Evolutionary conservation across 1,284 basidiomycete species (phyloP).

Genomic region (Anthracocystis panici-leucophaei): DNA sequence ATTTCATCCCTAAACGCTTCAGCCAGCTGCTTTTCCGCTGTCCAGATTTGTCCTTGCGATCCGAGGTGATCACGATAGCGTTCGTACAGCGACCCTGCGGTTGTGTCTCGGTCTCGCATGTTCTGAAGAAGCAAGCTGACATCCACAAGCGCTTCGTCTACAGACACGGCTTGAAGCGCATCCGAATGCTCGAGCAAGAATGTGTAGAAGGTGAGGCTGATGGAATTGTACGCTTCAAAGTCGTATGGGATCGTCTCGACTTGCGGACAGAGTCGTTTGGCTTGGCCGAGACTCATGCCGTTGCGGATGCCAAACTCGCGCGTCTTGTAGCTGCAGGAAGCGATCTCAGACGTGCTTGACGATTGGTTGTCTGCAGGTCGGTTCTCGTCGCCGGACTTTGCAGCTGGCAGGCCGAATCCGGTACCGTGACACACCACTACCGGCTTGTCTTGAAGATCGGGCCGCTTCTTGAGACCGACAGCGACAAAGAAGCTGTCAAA

Average conservation of each 20-base stretch:
- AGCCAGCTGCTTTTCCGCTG: slow-evolving; percentile 74
- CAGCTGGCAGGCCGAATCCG: slow-evolving; percentile 26
- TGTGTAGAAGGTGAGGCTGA: slow-evolving; percentile 88
- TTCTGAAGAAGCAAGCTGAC: slow-evolving; percentile 77
- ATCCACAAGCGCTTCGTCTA: slow-evolving; percentile 94
- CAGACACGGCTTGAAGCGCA: slow-evolving; percentile 92
- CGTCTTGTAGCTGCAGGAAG: slow-evolving; percentile 93
- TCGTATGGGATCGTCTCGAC: slow-evolving; percentile 89
- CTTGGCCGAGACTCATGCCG: slow-evolving; percentile 83
- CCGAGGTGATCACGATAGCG: slow-evolving; percentile 36
- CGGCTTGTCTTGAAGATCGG: slow-evolving; percentile 73
- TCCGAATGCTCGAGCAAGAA: slow-evolving; percentile 89
- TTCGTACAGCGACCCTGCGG: slow-evolving; percentile 22
- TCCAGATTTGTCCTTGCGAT: slow-evolving; percentile 48
- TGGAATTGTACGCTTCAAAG: slow-evolving; percentile 74
- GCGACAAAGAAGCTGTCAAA: slow-evolving; percentile 96
- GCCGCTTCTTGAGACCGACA: slow-evolving; percentile 60
- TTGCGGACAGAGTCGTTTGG: slow-evolving; percentile 54
- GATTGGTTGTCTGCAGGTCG: slow-evolving; percentile 38
- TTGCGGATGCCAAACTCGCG: slow-evolving; percentile 87
- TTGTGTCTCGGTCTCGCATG: slow-evolving; percentile 43
- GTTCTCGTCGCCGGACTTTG: slow-evolving; percentile 30
- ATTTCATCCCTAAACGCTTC: slow-evolving; percentile 84
- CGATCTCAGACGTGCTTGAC: slow-evolving; percentile 77
- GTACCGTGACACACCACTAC: slow-evolving; percentile 92